Base-by-base conservation (phyloP, 1,284 basidiomycete genomes). In the Entoloma clypeatum region DNA sequence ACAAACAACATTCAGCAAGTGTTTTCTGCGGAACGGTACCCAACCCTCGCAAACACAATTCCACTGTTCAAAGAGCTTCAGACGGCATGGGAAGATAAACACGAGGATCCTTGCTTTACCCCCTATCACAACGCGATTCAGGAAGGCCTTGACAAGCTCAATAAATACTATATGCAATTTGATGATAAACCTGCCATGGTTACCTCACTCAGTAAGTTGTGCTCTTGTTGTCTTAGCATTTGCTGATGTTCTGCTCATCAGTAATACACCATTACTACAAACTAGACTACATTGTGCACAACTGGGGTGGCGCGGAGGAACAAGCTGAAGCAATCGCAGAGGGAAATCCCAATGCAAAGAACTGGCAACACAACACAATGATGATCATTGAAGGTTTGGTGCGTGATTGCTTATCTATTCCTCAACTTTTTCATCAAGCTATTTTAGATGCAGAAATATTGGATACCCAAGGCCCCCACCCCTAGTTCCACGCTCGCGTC, bases 131-230 rank as follows among this genome's bases (percentile, higher is more conserved):
- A 28, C 4, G 8, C 33, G 26, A 5, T 51, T 47, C 23, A 38
- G 5, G 26, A 48, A 48, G 32, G 42, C 29, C 11, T 37, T 49
- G 3, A 47, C 42, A 30, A 49, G 43, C 21, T 45, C 7, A 28
- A 50, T 45, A 59, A 60, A 31, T 60, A 59, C 29, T 59, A 59
- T 38, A 13, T 7, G n/a, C 36, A 41, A 16, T 47, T 58, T n/a
- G 54, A 60, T 35, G 33, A 54, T 18, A 51, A 56, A 11, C 38
- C 40, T 3, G 43, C 43, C 0, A 59, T 53, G 37, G 36, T 41
- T 11, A 33, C 41, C 6, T 33, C 26, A 7, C 28, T 42, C 14
- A 14, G 41, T 42, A 29, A 18, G 34, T 30, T n/a, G n/a, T n/a
- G n/a, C n/a, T 26, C 11, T 22, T 41, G 19, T 7, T 13, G 21